Evolutionary conservation across 2,329 filamentous ascomycete species (phyloP).

Genomic region (Monilinia fructigena): DNA sequence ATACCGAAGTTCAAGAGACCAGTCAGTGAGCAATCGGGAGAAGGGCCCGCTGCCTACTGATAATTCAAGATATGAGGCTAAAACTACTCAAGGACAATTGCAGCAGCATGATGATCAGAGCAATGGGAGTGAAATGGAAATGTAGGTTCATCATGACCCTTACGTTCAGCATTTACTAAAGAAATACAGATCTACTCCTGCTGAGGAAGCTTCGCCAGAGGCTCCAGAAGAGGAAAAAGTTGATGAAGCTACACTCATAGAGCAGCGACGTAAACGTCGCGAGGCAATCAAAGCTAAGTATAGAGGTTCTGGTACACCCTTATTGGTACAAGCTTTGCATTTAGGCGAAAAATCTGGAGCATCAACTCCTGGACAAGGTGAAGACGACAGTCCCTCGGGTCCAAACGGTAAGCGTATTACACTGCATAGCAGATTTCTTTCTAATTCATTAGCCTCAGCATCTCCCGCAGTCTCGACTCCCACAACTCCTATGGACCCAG

Average conservation of each 20-base stretch:
- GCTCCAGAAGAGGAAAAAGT: conserved; percentile 56
- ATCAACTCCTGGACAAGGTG: conserved; percentile 35
- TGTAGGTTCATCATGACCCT: conserved; percentile 36
- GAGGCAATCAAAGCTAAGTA: conserved; percentile 85
- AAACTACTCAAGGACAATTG: conserved; percentile 63
- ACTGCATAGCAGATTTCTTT: background rate
- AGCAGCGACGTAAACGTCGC: conserved; percentile 78
- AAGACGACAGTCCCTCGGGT: conserved; percentile 31
- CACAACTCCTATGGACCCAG: conserved; percentile 37
- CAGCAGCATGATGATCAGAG: conserved; percentile 47
- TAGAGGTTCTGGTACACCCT: conserved; percentile 65
- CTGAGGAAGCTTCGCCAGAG: conserved; percentile 43
- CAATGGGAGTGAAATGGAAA: conserved; percentile 43
- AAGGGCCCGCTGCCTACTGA: conserved; percentile 58
- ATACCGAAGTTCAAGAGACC: conserved; percentile 52
- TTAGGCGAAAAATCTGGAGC: conserved; percentile 39
- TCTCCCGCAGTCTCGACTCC: conserved; percentile 42
- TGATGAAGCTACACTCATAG: conserved; percentile 80
- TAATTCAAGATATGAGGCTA: conserved; percentile 63
- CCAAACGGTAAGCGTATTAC: conserved; percentile 42
- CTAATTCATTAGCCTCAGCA: conserved; percentile 31
- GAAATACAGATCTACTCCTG: conserved; percentile 26
- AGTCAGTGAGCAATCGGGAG: conserved; percentile 64
- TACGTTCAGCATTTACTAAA: conserved; percentile 26
- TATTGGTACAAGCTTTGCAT: conserved; percentile 63